Evolutionary conservation across 2,329 filamentous ascomycete species (phyloP), one percentile per base, ranked within the genome.

Genomic region (Cordyceps javanica): DNA sequence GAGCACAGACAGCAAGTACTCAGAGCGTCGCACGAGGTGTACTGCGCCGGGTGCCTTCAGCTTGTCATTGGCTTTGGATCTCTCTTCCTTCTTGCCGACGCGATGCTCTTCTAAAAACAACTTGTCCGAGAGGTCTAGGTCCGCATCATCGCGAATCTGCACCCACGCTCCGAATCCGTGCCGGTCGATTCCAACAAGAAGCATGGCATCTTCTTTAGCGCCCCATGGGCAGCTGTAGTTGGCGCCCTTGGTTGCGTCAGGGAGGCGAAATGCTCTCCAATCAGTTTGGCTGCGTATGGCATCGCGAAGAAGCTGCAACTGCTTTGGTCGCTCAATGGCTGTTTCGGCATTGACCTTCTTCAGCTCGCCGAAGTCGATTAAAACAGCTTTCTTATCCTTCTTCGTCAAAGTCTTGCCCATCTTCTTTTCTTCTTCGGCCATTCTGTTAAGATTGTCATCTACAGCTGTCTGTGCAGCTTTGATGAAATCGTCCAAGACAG

Each of bases 321-420:
- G 93, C 48, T 87, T 83, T 0, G 94, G 93, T 9, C 95, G 87
- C 64, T 97, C 93, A 11, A 96, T 85, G 56, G 97, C 89, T 0
- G 94, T 97, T 72, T 96, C 91, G 0, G 94, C 94, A 68, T 99
- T 99, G 67, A 97, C 83, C 65, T 96, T 92, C 73, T 96, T 96
- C 52, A 97, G 88, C 57, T 92, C 91, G 46, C 89, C 87, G 72
- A 92, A 96, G 69, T 97, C 92, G 66, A 99, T 97, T 45, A 99
- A 77, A 19, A 99, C 90, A 0, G 94, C 94, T 73, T 99, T 99
- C 72, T 91, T 91, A 69, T 99, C 94, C 72, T 99, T 99, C 77
- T 97, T 97, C 0, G 93, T 96, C 56, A 95, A 74, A 2, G 86
- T 81, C 69, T 94, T 95, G 68, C 90, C 90, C 0, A 83, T 81